Base-by-base conservation (phyloP, 345 rosid species). In the Dipteronia sinensis region DNA sequence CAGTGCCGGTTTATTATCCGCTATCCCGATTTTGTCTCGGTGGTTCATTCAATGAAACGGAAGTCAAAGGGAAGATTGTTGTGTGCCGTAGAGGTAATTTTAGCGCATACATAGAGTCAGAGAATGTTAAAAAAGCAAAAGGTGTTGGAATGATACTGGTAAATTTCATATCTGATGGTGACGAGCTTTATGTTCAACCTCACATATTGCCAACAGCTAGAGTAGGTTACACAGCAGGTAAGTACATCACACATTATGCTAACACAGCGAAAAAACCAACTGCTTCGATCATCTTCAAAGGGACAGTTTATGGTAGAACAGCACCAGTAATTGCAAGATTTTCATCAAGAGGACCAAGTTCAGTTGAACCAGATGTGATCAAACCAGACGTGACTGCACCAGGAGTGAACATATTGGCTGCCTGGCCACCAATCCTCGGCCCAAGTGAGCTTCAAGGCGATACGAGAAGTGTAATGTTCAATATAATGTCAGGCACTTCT, bases 331-430 rank as follows among this genome's bases (percentile, higher is more conserved):
- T 94, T n/a, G 94, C 97, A 0, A 91, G 90, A 10, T 94, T 93
- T 71, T 94, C 97, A 20, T 92, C 98, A 0, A 84, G 94, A 77
- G 96, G 97, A 63, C 96, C 98, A 1, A 88, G 92, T 63, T n/a
- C 67, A 1, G 53, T 86, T 3, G 91, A 85, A 11, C 91, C 86
- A 0, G 92, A 88, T 1, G 81, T 92, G 44, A 85, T 91, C 67
- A 92, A 92, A 78, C 97, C 97, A 1, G 96, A 92, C 34, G 82
- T 93, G 56, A 85, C 97, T 0, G 97, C 97, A 59, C 97, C 95
- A 8, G 97, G 97, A 8, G 77, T 90, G 29, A 86, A 90, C 84
- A 90, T 94, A 19, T 72, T 93, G 55, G 97, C 97, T 2, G 97
- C 88, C 5, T 94, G 96, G 97, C 90, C 94, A 15, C 85, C 91